Conservation (phyloP, 2,329 filamentous ascomycete genomes). For the Xylariales sp. region DNA sequence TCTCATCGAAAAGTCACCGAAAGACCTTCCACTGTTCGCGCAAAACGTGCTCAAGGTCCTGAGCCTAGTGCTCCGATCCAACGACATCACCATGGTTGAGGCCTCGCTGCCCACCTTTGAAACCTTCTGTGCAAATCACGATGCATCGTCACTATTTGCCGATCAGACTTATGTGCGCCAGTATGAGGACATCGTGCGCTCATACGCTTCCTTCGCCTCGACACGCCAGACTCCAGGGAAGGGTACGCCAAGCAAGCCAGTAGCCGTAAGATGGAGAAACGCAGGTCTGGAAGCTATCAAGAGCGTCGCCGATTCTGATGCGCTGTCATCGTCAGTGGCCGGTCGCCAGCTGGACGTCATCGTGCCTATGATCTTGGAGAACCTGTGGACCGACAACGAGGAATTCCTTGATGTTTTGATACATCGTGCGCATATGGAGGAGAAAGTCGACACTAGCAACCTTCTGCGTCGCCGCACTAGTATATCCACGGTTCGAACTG, state of each 20-base stretch:
- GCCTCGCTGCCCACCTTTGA: conserved; percentile 83
- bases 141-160: conserved; percentile 76
- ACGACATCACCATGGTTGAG: conserved; percentile 89
- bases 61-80: conserved; percentile 74
- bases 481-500: conserved; percentile 70
- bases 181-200: conserved; percentile 75
- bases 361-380: conserved; percentile 81
- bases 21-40: conserved; percentile 86
- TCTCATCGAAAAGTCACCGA: conserved; percentile 86
- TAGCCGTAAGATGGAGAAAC: conserved; percentile 73
- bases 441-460: conserved; percentile 63
- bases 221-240: conserved; percentile 51
- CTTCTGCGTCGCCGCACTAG: conserved; percentile 67
- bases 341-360: conserved; percentile 73
- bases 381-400: conserved; percentile 72
- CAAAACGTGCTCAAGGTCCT: conserved; percentile 80
- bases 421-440: conserved; percentile 61
- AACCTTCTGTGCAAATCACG: conserved; percentile 83
- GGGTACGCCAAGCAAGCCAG: conserved; percentile 59
- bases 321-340: conserved; percentile 68
- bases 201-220: conserved; percentile 77
- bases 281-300: conserved; percentile 74
- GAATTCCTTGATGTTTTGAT: conserved; percentile 65
- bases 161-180: conserved; percentile 78
- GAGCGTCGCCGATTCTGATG: conserved; percentile 74